A percentile compares a stretch with the other conserved stretches of the same genome.
Evolutionary conservation across 1,139 yeast species (phyloP).

Genomic region (Candida neerlandica): DNA sequence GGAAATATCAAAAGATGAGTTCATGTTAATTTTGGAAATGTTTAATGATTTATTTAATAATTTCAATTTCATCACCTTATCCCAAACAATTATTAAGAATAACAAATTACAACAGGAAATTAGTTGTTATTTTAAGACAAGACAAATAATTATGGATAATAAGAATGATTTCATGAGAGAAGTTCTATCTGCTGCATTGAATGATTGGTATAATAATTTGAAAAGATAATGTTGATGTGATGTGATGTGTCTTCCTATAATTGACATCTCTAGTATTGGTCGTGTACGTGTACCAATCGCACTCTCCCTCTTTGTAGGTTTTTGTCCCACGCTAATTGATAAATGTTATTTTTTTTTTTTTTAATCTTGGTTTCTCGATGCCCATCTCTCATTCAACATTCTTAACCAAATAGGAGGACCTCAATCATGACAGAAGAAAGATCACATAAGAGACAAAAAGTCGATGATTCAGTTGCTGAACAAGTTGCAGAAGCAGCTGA

Average conservation of each 20-base stretch:
- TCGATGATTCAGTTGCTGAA: constrained; percentile 23
- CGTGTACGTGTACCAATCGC: not conserved
- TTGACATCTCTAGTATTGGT: too few species aligned
- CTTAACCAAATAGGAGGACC: not conserved
- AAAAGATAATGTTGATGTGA: constrained; percentile 3
- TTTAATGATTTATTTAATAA: constrained; percentile 12
- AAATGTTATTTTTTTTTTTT: not conserved
- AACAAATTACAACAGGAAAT: constrained; percentile 10
- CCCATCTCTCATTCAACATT: not conserved
- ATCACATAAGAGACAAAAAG: constrained; percentile 21
- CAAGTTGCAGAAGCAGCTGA: constrained; percentile 46
- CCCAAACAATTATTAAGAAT: constrained; percentile 8
- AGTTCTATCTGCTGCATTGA: constrained; percentile 10
- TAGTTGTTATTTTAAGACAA: constrained; percentile 5
- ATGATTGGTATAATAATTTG: constrained; percentile 12
- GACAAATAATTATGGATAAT: constrained; percentile 7
- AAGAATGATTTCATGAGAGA: constrained; percentile 11
- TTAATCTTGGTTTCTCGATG: not conserved
- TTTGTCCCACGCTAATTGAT: not conserved
- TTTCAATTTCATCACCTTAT: constrained; percentile 12
- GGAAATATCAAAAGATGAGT: constrained; percentile 6
- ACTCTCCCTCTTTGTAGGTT: not conserved
- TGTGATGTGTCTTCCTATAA: too few species aligned
- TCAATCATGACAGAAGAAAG: constrained; percentile 17
- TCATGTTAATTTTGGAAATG: constrained; percentile 3